These are phyloP conservation scores for Pseudogymnoascus sp. DNA, from an alignment of 2,329 filamentous ascomycete species.

Conservation along the genomic window DNA sequence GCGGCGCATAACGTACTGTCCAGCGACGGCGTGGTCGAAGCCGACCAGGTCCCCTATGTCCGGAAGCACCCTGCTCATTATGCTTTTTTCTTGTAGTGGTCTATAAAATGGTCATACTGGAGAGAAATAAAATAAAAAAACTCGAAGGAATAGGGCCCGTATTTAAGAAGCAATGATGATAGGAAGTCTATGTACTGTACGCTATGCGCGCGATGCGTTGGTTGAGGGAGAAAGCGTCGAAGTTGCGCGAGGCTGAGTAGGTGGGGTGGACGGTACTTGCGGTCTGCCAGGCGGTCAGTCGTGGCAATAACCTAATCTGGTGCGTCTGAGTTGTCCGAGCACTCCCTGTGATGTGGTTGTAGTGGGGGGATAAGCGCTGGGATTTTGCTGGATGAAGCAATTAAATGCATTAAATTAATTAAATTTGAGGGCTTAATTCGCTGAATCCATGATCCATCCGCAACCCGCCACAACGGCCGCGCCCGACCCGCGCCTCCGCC, in stretches of 20 bases:
- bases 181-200: constrained; percentile 7
- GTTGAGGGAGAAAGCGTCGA: neutral
- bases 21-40: constrained; percentile 70
- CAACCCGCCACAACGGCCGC: neutral
- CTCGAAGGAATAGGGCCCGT: neutral
- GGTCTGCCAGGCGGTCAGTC: constrained; percentile 3
- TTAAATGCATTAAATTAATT: neutral
- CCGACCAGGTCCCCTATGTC: constrained; percentile 54
- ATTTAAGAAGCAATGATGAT: constrained; percentile 5
- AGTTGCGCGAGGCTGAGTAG: constrained; percentile 8
- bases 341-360: neutral
- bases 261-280: neutral
- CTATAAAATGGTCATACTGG: constrained; percentile 28
- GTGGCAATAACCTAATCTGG: neutral
- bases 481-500: constrained; percentile 2
- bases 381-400: neutral
- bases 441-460: neutral
- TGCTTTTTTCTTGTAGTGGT: constrained; percentile 19
- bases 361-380: constrained; percentile 6
- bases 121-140: constrained; percentile 8
- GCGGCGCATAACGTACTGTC: constrained; percentile 56
- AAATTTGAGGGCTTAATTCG: neutral
- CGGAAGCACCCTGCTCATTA: constrained; percentile 39
- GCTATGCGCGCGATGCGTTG: constrained; percentile 2
- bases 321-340: neutral